Percentiles rank a stretch among this genome's conserved stretches.
phyloP scores from a whole-genome alignment of 345 rosid species.

The Dipteronia dyeriana region DNA sequence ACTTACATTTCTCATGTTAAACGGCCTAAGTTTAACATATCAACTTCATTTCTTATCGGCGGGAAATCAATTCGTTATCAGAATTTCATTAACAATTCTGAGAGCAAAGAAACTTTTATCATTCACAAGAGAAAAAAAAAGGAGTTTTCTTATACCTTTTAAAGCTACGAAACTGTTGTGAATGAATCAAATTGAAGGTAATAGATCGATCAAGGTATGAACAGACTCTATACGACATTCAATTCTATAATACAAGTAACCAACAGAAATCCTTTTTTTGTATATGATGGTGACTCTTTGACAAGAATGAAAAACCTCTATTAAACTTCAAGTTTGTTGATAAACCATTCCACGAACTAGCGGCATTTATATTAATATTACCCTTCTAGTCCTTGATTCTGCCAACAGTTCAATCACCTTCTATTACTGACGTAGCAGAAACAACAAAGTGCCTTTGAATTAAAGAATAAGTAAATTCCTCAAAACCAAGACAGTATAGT shows the following conservation, averaged over 20 bases:
- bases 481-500: too few species aligned
- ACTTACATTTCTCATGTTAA: too few species aligned
- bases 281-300: neutral
- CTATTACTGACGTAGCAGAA: too few species aligned
- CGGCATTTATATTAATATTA: neutral
- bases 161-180: neutral
- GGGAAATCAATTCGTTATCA: neutral
- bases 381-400: slow-evolving; percentile 27
- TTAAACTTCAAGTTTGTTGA: neutral
- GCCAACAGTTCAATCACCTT: slow-evolving; percentile 23
- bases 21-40: neutral
- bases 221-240: neutral
- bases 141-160: neutral
- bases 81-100: neutral
- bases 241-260: neutral
- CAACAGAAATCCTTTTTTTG: neutral
- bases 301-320: neutral
- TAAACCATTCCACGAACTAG: neutral
- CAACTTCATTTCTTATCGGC: neutral
- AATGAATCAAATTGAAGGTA: neutral
- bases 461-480: too few species aligned
- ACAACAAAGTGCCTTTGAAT: too few species aligned
- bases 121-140: neutral
- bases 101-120: neutral
- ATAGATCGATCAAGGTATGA: neutral